Evolutionary conservation across 352 stramenopile species (phyloP).

Genomic region (Pythium monospermum): DNA sequence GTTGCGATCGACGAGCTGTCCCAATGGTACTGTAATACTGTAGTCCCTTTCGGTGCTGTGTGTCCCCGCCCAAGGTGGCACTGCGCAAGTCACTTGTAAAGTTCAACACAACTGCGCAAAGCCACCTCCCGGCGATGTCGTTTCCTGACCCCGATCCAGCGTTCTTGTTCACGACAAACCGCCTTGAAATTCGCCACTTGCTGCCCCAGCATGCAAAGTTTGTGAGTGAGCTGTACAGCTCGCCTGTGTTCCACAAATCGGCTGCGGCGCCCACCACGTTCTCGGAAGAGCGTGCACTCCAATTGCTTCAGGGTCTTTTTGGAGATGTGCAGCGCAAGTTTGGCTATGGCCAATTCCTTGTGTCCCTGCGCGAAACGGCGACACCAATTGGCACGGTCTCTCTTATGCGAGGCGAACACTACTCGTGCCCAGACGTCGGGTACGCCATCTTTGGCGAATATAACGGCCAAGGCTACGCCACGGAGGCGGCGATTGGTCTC

Average conservation of each 20-base stretch:
- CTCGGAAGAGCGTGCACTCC: constrained; percentile 2
- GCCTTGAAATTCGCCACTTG: constrained; percentile 16
- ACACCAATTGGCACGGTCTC: constrained; percentile 16
- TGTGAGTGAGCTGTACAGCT: constrained; percentile 19
- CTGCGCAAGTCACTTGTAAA: too few species aligned
- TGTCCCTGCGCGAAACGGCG: constrained; percentile 4
- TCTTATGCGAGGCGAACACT: constrained; percentile 17
- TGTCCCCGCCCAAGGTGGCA: too few species aligned
- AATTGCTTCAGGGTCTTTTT: constrained; percentile 9
- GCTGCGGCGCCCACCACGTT: not conserved
- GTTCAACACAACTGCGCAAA: too few species aligned
- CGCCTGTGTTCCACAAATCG: constrained; percentile 7
- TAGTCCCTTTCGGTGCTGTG: too few species aligned
- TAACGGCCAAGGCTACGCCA: constrained; percentile 16
- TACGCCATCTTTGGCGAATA: constrained; percentile 16
- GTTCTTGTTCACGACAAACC: constrained; percentile 8
- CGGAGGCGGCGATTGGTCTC: constrained; percentile 10
- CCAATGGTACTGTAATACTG: too few species aligned
- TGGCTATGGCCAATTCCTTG: constrained; percentile 20
- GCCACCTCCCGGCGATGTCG: not conserved
- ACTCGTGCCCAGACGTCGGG: constrained; percentile 10
- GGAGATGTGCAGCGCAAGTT: constrained; percentile 14
- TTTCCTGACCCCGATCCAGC: not conserved
- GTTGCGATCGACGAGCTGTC: not conserved
- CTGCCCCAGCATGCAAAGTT: constrained; percentile 14